phyloP scores from a whole-genome alignment of 1,284 basidiomycete species.

The Apiotrichum montevideense region DNA sequence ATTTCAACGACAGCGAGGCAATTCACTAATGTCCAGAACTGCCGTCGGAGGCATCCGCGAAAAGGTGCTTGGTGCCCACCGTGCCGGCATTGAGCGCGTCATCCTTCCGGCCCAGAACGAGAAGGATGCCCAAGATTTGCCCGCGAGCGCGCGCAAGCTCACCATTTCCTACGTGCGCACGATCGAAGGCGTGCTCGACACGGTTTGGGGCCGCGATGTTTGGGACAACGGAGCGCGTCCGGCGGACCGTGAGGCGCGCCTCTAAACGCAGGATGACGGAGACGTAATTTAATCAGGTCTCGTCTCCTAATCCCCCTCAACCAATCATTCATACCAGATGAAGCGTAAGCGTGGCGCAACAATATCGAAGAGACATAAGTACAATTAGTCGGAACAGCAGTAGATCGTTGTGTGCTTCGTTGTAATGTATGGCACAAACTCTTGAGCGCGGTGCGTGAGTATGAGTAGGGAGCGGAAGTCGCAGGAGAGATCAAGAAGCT shows the following conservation, averaged over 20 bases:
- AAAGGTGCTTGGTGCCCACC: slow-evolving; percentile 86
- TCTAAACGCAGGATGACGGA: neutral
- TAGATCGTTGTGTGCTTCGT: neutral
- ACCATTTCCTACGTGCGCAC: slow-evolving; percentile 58
- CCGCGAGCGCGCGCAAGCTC: slow-evolving; percentile 80
- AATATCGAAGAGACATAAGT: neutral
- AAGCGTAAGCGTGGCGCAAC: neutral
- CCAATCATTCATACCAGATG: neutral
- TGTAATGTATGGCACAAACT: neutral
- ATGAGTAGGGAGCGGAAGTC: too few species aligned
- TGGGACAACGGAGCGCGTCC: slow-evolving; percentile 4
- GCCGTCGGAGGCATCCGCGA: slow-evolving; percentile 90
- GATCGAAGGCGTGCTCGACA: slow-evolving; percentile 33
- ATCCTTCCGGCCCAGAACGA: slow-evolving; percentile 75
- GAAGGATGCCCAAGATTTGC: slow-evolving; percentile 85
- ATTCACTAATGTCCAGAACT: slow-evolving; percentile 42
- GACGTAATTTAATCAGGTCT: too few species aligned
- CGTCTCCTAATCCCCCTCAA: neutral
- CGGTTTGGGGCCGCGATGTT: slow-evolving; percentile 31
- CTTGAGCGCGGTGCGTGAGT: too few species aligned
- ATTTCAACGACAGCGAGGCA: too few species aligned
- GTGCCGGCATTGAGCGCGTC: slow-evolving; percentile 77
- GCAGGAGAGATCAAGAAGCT: too few species aligned
- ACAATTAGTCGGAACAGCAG: neutral
- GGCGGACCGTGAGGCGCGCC: slow-evolving; percentile 2